Evolutionary conservation across 1,284 basidiomycete genomes (phyloP), one percentile per base, ranked within the genome.

Genomic region (Phellinidium pouzarii): DNA sequence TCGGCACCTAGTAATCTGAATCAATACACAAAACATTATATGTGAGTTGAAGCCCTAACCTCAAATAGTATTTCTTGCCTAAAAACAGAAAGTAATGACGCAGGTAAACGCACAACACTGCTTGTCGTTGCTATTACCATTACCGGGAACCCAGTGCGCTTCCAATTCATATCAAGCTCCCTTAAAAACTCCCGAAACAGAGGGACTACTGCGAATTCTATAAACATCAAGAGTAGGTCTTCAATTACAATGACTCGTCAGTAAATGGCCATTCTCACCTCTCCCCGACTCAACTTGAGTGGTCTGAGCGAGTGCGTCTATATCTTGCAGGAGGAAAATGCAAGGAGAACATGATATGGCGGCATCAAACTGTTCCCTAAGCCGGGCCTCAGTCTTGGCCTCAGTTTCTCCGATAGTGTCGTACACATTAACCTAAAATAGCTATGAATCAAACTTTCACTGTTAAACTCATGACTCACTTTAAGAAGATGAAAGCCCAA

Each of bases 51-150:
- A 44, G 52, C 9, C 60, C 70, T 47, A 54, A 91, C 91, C 69
- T 89, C 78, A 43, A 95, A 80, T 0, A 68, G 64, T 23, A 97
- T 73, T 61, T 94, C 88, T 63, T 95, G 91, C 67, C 96, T 97
- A 73, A 98, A 97, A 55, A 78, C 82, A 1, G 79, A 78, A 25
- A 90, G 65, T 1, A 96, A 69, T 3, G 77, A 76, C 3, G 78
- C 67, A 0, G 91, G 83, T 4, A 94, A 74, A 36, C 77, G 76
- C 27, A 84, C 82, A 2, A 77, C 69, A 49, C 90, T 87, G 42
- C 77, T 78, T 0, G 85, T 86, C 1, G 89, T 94, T 3, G 80
- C 94, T 48, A 93, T 66, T 3, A 93, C 71, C 7, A 94, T 64
- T 2, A 86, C 77, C 7, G 91, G 88, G 59, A 77, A 81, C 1